A percentile compares a stretch with the other conserved stretches of the same genome.
Evolutionary conservation across 805 yeast genomes (phyloP).

Genomic region (Candida pseudoglaebosa): DNA sequence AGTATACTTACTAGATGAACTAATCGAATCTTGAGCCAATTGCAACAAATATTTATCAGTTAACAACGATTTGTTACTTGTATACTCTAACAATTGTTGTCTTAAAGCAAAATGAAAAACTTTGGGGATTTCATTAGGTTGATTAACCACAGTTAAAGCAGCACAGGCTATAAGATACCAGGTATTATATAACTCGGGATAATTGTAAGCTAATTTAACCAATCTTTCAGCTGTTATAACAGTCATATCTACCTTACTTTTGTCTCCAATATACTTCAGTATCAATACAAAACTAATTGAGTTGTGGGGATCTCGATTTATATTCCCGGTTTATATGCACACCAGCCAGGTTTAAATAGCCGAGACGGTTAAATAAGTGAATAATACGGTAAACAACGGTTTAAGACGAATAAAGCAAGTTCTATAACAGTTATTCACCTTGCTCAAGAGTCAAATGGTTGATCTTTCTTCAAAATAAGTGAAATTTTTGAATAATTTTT

Average conservation of each 20-base stretch:
- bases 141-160: slow-evolving; percentile 74
- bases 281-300: no score
- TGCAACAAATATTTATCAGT: slow-evolving; percentile 30
- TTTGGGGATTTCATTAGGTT: slow-evolving; percentile 74
- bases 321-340: no score
- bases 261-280: no score
- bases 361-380: no score
- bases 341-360: no score
- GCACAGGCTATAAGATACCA: slow-evolving; percentile 86
- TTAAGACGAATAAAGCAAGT: no score
- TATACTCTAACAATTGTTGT: slow-evolving; percentile 37
- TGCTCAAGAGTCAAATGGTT: no score
- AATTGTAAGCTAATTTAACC: slow-evolving; percentile 46
- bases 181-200: slow-evolving; percentile 49
- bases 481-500: no score
- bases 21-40: slow-evolving; percentile 38
- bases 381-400: no score
- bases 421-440: no score
- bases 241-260: slow-evolving; percentile 5
- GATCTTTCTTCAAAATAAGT: no score
- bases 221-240: slow-evolving; percentile 52
- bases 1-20: slow-evolving; percentile 32
- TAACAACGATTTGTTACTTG: slow-evolving; percentile 21
- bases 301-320: not conserved
- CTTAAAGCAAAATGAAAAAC: slow-evolving; percentile 65